phyloP scores from a whole-genome alignment of 164 flowering plant genomes.

The Magnolia changhungtana region DNA sequence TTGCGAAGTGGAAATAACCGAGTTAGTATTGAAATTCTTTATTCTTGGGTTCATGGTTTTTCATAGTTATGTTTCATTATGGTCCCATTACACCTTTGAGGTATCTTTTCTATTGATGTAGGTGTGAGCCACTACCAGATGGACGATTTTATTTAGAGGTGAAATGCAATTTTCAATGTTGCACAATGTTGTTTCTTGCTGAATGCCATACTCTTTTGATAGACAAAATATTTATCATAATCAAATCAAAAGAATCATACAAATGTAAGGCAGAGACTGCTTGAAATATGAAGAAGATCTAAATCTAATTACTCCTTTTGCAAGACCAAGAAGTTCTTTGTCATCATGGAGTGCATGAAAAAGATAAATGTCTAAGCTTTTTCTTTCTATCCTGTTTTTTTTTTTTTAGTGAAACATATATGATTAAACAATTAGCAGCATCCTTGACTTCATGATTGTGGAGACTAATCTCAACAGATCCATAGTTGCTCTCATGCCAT shows the following conservation, averaged over 20 bases:
- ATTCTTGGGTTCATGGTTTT: neutral
- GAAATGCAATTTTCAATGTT: slow-evolving; percentile 7
- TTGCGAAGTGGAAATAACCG: slow-evolving; percentile 96
- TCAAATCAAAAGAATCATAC: neutral
- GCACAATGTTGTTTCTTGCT: too few species aligned
- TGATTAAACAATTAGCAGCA: neutral
- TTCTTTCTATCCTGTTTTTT: too few species aligned
- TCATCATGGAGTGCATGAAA: neutral
- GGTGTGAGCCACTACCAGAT: slow-evolving; percentile 98
- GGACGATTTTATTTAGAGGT: slow-evolving; percentile 94
- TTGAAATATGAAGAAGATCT: neutral
- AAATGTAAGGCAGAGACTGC: neutral
- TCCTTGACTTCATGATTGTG: neutral
- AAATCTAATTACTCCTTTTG: neutral
- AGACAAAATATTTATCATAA: neutral
- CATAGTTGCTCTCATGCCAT: too few species aligned
- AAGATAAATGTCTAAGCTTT: neutral
- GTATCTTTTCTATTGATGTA: slow-evolving; percentile 24
- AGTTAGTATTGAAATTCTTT: slow-evolving; percentile 38
- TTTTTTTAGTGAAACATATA: too few species aligned
- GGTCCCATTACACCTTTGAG: neutral
- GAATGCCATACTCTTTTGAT: too few species aligned
- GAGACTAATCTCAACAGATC: too few species aligned
- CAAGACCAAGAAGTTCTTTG: neutral
- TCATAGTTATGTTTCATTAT: too few species aligned